phyloP scores from a whole-genome alignment of 352 stramenopile species.

The Phytophthora gonapodyides region DNA sequence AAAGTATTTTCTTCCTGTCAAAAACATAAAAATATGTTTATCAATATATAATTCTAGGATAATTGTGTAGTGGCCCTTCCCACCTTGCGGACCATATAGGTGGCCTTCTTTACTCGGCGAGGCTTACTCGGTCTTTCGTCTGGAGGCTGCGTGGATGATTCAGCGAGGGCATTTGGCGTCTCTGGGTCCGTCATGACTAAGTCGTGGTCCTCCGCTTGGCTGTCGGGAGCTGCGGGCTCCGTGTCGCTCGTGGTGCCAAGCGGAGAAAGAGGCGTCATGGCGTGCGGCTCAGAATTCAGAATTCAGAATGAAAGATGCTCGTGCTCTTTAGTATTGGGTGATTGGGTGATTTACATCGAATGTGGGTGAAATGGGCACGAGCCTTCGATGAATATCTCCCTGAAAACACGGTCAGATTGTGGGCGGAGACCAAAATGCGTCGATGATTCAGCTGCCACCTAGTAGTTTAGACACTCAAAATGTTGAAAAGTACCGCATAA shows the following conservation, averaged over 20 bases:
- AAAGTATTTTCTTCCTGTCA: constrained; percentile 41
- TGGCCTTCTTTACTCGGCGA: constrained; percentile 26
- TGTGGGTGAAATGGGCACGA: too few relatives aligned
- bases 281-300: too few relatives aligned
- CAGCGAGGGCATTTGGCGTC: not conserved
- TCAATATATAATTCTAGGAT: constrained; percentile 7
- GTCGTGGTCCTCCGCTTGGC: constrained; percentile 17
- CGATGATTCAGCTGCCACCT: too few relatives aligned
- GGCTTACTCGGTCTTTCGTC: constrained; percentile 17
- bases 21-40: constrained; percentile 4
- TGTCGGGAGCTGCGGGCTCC: constrained; percentile 1
- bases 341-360: too few relatives aligned
- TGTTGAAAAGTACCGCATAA: too few relatives aligned
- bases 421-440: too few relatives aligned
- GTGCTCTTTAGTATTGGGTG: too few relatives aligned
- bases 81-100: constrained; percentile 32
- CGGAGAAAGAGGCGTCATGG: not conserved
- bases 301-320: too few relatives aligned
- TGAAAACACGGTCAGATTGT: too few relatives aligned
- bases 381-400: too few relatives aligned
- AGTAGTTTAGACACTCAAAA: too few relatives aligned
- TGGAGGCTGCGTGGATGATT: not conserved
- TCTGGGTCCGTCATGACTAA: constrained; percentile 7
- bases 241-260: constrained; percentile 7
- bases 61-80: not conserved